Evolutionary conservation across 1,284 basidiomycete genomes (phyloP).

Genomic region (Quambalaria eucalypti): DNA sequence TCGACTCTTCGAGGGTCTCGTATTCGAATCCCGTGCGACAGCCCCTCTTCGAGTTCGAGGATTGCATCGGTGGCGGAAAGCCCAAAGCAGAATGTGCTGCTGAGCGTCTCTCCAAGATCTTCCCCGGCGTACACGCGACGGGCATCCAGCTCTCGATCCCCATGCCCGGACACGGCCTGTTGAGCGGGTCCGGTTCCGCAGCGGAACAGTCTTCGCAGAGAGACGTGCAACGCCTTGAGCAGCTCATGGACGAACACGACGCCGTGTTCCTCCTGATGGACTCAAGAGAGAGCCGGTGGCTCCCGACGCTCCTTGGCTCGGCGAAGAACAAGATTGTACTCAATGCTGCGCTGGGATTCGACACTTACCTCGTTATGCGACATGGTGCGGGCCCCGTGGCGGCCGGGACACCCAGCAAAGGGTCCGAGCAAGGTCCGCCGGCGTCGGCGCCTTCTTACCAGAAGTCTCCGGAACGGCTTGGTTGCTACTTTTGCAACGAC

Average conservation of each 20-base stretch:
- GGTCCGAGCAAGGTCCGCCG: slow-evolving; percentile 23
- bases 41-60: slow-evolving; percentile 87
- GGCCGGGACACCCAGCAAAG: background rate
- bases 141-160: slow-evolving; percentile 73
- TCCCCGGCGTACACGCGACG: slow-evolving; percentile 74
- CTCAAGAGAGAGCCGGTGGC: slow-evolving; percentile 87
- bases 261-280: slow-evolving; percentile 94
- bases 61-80: slow-evolving; percentile 85
- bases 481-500: slow-evolving; percentile 98
- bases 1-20: slow-evolving; percentile 81
- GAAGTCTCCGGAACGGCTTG: slow-evolving; percentile 51
- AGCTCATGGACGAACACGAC: slow-evolving; percentile 73
- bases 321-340: slow-evolving; percentile 79
- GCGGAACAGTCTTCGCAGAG: slow-evolving; percentile 49
- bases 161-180: slow-evolving; percentile 75
- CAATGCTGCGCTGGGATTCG: slow-evolving; percentile 91
- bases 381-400: slow-evolving; percentile 61
- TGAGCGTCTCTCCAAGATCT: slow-evolving; percentile 73
- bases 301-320: slow-evolving; percentile 79
- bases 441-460: too few species aligned
- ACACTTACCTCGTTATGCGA: slow-evolving; percentile 92
- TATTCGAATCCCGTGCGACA: slow-evolving; percentile 96
- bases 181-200: background rate
- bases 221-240: slow-evolving; percentile 66
- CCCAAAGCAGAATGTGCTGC: slow-evolving; percentile 89